Evolutionary conservation across 2,329 filamentous ascomycete species (phyloP).

Genomic region (Fusarium coicis): DNA sequence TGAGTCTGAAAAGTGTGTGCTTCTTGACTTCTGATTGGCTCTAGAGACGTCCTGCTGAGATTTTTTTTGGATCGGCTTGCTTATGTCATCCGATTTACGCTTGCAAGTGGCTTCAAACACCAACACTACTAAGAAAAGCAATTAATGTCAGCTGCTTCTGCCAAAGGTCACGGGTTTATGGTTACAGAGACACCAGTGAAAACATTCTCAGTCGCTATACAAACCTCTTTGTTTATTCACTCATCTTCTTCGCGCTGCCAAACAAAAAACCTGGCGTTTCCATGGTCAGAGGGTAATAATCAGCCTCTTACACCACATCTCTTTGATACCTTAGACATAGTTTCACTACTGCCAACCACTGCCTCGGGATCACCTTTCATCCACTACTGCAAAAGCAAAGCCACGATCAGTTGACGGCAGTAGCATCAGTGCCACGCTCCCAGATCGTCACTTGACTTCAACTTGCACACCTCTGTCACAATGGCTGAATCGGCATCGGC

Average conservation of each 20-base stretch:
- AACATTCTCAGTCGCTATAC: not conserved
- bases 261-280: not conserved
- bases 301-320: constrained; percentile 2
- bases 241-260: not conserved
- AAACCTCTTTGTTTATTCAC: not conserved
- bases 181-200: not conserved
- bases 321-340: constrained; percentile 3
- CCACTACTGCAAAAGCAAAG: constrained; percentile 30
- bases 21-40: constrained; percentile 52
- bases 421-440: not conserved
- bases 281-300: not conserved
- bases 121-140: constrained; percentile 33
- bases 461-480: constrained; percentile 4
- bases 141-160: not conserved
- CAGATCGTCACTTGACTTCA: constrained; percentile 9
- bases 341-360: constrained; percentile 1
- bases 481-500: constrained; percentile 31
- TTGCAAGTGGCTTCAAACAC: constrained; percentile 25
- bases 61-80: constrained; percentile 18
- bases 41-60: constrained; percentile 28
- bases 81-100: constrained; percentile 40
- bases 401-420: constrained; percentile 4
- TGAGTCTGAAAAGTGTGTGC: constrained; percentile 51
- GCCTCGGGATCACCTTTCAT: constrained; percentile 9
- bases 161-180: not conserved